Percentiles rank a stretch among this genome's conserved stretches.
These are phyloP conservation scores for Camelina laxa DNA, from an alignment of 345 rosid species.

Conservation along the genomic window DNA sequence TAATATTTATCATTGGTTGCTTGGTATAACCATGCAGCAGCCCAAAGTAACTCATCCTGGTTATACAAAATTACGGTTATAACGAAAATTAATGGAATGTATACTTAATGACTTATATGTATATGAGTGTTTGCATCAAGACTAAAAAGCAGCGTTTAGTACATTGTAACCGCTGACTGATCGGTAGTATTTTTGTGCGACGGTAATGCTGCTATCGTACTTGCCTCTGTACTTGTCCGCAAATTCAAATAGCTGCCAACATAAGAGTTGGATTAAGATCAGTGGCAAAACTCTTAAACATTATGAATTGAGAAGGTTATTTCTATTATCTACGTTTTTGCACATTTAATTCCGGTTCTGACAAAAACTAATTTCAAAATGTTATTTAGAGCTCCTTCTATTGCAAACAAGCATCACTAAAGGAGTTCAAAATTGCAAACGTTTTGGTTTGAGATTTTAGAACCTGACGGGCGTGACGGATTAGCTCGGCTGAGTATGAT, in stretches of 20 bases:
- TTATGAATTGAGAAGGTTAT: background rate
- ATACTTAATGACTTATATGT: background rate
- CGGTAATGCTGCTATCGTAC: constrained; percentile 84
- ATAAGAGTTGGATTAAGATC: background rate
- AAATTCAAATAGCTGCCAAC: constrained; percentile 76
- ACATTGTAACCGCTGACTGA: constrained; percentile 94
- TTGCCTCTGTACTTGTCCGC: constrained; percentile 96
- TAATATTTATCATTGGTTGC: constrained; percentile 75
- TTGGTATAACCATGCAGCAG: constrained; percentile 86
- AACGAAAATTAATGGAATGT: background rate
- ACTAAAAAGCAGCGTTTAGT: constrained; percentile 28
- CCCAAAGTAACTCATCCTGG: constrained; percentile 93
- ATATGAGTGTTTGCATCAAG: background rate
- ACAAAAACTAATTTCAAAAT: background rate
- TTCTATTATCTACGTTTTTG: background rate
- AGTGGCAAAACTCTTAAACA: constrained; percentile 10
- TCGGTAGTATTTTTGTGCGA: constrained; percentile 78
- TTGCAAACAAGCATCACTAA: background rate
- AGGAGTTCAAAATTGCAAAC: background rate
- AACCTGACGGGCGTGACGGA: constrained; percentile 82
- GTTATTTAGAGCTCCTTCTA: background rate
- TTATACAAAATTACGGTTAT: background rate
- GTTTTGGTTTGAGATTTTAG: background rate
- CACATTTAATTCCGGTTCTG: background rate
- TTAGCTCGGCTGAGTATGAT: constrained; percentile 67